phyloP scores from a whole-genome alignment of 108 stramenopile genomes.

The Conticribra guillardii region DNA sequence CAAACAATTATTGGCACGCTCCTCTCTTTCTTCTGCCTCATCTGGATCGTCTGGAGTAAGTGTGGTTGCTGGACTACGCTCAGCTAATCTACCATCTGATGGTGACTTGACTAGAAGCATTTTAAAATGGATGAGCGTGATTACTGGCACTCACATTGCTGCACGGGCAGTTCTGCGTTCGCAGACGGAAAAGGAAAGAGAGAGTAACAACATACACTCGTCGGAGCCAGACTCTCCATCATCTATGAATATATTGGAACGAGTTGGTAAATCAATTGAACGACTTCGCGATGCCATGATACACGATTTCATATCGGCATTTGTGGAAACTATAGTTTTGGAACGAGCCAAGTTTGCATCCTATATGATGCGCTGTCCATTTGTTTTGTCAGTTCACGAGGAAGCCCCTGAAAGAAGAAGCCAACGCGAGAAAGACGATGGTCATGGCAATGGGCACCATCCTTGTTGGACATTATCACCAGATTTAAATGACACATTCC shows the following conservation, averaged over 20 bases:
- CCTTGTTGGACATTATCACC: slow-evolving; percentile 35
- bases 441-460: slow-evolving; percentile 6
- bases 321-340: slow-evolving; percentile 78
- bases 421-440: slow-evolving; percentile 32
- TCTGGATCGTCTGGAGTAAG: too few relatives aligned
- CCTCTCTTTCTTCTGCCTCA: slow-evolving; percentile 9
- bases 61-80: not conserved
- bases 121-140: slow-evolving; percentile 71
- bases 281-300: slow-evolving; percentile 63
- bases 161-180: slow-evolving; percentile 35
- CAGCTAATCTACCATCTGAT: slow-evolving; percentile 25
- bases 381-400: slow-evolving; percentile 40
- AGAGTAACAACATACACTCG: not conserved
- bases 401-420: slow-evolving; percentile 10
- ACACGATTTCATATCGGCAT: slow-evolving; percentile 64
- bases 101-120: slow-evolving; percentile 47
- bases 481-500: slow-evolving; percentile 62
- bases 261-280: slow-evolving; percentile 70
- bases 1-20: slow-evolving; percentile 22
- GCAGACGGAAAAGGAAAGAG: slow-evolving; percentile 9
- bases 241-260: slow-evolving; percentile 56
- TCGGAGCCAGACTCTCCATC: not conserved
- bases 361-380: slow-evolving; percentile 74
- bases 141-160: slow-evolving; percentile 70
- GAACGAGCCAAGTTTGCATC: slow-evolving; percentile 76